Conservation (phyloP, 163 green algal species). For the Prototheca cutis region DNA sequence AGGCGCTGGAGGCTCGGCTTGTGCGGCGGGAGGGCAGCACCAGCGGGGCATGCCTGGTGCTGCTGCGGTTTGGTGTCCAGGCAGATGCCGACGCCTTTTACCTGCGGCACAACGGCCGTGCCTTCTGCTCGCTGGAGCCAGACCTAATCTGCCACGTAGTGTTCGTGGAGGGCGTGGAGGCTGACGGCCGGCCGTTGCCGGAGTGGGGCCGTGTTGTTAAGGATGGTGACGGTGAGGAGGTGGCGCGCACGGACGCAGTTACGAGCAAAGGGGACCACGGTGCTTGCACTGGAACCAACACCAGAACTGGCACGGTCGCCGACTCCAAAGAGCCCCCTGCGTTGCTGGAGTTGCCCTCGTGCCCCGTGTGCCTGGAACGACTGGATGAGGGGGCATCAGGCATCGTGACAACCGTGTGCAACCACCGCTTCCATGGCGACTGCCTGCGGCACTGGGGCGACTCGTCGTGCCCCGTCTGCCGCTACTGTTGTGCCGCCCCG, state of each 20-base stretch:
- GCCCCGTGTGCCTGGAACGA: conserved; percentile 91
- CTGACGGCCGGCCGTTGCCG: conserved; percentile 11
- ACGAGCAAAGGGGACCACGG: background rate
- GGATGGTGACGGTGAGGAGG: background rate
- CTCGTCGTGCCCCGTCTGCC: conserved; percentile 87
- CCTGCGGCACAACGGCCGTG: conserved; percentile 66
- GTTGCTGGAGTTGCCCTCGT: conserved; percentile 72
- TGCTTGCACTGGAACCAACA: too few species aligned
- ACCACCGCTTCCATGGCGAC: conserved; percentile 92
- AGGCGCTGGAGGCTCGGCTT: conserved; percentile 57
- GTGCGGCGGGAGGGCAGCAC: conserved; percentile 50
- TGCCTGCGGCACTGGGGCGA: conserved; percentile 91
- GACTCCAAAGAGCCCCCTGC: background rate
- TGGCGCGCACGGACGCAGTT: too few species aligned
- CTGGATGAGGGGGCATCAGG: conserved; percentile 90
- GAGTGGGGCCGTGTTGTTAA: too few species aligned
- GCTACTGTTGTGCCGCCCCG: conserved; percentile 57
- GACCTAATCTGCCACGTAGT: conserved; percentile 77
- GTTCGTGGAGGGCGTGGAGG: conserved; percentile 68
- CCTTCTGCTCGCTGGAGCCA: conserved; percentile 75
- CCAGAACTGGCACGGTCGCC: background rate
- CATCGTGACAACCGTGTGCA: conserved; percentile 90
- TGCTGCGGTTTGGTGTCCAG: conserved; percentile 68
- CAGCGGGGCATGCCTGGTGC: conserved; percentile 60
- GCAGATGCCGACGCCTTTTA: conserved; percentile 68